Percentiles rank a stretch among this genome's conserved stretches.
phyloP scores from a whole-genome alignment of 169 alveolate species.

The Cytauxzoon felis region DNA sequence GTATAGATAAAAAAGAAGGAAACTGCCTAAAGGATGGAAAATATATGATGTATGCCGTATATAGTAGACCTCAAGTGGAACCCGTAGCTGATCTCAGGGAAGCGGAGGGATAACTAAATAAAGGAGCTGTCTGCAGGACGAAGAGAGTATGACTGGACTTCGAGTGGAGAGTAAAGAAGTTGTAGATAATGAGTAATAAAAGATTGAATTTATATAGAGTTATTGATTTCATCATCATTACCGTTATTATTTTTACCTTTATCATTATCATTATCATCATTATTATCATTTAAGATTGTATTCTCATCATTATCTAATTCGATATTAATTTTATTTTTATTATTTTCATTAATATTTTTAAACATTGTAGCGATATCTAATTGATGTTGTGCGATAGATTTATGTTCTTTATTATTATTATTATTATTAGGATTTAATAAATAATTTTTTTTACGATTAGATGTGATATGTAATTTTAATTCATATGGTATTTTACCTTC shows the following conservation, averaged over 20 bases:
- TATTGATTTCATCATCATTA: no score
- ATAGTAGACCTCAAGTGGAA: no score
- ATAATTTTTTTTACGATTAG: slow-evolving; percentile 2
- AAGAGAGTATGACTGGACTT: no score
- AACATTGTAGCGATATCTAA: slow-evolving; percentile 34
- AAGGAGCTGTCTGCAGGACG: no score
- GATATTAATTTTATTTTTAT: neutral
- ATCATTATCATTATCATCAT: neutral
- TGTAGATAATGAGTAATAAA: no score
- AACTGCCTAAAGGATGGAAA: no score
- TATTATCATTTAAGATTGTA: neutral
- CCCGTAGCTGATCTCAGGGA: no score
- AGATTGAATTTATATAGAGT: no score
- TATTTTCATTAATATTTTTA: neutral
- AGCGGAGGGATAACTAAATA: no score
- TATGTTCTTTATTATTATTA: slow-evolving; percentile 1
- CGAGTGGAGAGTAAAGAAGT: no score
- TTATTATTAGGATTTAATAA: neutral
- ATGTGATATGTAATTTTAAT: slow-evolving; percentile 29
- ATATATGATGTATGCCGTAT: no score
- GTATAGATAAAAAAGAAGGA: no score
- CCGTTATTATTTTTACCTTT: neutral
- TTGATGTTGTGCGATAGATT: slow-evolving; percentile 5
- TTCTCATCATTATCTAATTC: neutral
- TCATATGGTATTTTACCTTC: slow-evolving; percentile 68